Base-by-base conservation (phyloP, 805 yeast genomes). In the Metschnikowia gelsemii region DNA sequence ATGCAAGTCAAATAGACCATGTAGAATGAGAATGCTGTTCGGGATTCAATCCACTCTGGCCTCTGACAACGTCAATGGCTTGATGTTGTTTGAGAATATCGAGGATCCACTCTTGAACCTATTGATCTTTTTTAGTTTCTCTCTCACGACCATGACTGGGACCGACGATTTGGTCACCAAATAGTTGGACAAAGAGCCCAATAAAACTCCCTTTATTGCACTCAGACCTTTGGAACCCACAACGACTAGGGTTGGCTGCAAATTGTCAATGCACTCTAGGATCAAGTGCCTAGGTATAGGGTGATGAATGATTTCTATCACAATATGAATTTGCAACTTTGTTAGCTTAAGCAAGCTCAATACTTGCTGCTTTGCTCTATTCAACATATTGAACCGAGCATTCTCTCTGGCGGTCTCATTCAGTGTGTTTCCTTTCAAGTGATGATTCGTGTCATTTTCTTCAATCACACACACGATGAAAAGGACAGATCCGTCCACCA, bases 81-180 rank as follows among this genome's bases (percentile, higher is more conserved):
- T 72, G 45, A 77, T 72, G 54, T 78, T 78, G 55, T 79, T 78
- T 25, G 80, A 68, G 59, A 79, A 75, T 23, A 75, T 75, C 35
- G 75, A 68, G 28, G 69, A 59, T 8, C 75, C 74, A 35, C 57
- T 56, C 59, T 69, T 71, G 60, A 78, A 76, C 52, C 82, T 72
- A 45, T 80, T 76, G 48, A 81, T 73, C 64, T 82, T 82, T 66
- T 83, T 82, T 55, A 84, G 70, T 58, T 82, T 84, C 51, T 78
- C 77, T 45, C 86, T 72, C 16, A 84, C 91, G 35, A 84, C 90
- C 91, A 84, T 84, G 17, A 84, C 90, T 0, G 91, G 90, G 2
- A 81, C 87, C 13, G 81, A 66, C 52, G 82, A 76, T 58, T 81
- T 79, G 13, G 87, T 79, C 13, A 84, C 87, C 47, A 84, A 64